Conservation (phyloP, 176 grass and related monocot species). For the Metroxylon sagu region DNA sequence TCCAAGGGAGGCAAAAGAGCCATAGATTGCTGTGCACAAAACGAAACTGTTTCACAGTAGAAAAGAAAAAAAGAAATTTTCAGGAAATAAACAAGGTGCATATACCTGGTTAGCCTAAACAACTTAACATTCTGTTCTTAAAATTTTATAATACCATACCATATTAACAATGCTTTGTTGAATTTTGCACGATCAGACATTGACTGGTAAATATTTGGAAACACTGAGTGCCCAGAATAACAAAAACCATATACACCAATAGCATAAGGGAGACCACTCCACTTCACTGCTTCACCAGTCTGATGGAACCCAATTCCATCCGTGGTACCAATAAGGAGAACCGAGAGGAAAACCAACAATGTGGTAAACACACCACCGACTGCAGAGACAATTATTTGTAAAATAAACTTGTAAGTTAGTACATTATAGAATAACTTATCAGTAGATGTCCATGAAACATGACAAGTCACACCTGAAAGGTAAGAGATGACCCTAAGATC, state of each 20-base stretch:
- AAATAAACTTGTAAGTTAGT: slow-evolving; percentile 13
- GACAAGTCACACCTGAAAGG: slow-evolving; percentile 52
- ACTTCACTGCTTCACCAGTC: slow-evolving; percentile 58
- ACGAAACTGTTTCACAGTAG: slow-evolving; percentile 39
- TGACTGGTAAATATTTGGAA: slow-evolving; percentile 94
- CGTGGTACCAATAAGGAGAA: slow-evolving; percentile 43
- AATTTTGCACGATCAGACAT: slow-evolving; percentile 48
- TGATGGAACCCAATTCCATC: slow-evolving; percentile 59
- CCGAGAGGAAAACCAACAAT: slow-evolving; percentile 61
- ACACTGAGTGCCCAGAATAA: slow-evolving; percentile 72
- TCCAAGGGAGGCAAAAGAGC: slow-evolving; percentile 61
- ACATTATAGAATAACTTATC: background rate
- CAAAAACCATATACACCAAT: slow-evolving; percentile 95
- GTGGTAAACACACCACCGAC: slow-evolving; percentile 72
- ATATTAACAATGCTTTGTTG: too few relatives aligned
- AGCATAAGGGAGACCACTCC: slow-evolving; percentile 66
- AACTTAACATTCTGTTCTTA: too few relatives aligned
- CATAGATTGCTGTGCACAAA: slow-evolving; percentile 75
- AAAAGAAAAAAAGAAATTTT: slow-evolving; percentile 10
- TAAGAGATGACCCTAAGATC: slow-evolving; percentile 85
- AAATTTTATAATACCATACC: too few relatives aligned
- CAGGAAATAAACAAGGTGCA: slow-evolving; percentile 27
- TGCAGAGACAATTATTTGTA: slow-evolving; percentile 24
- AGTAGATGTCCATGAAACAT: slow-evolving; percentile 1
- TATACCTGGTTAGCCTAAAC: too few relatives aligned